Conservation (phyloP, 208 protist genomes). For the Acanthamoeba polyphaga region DNA sequence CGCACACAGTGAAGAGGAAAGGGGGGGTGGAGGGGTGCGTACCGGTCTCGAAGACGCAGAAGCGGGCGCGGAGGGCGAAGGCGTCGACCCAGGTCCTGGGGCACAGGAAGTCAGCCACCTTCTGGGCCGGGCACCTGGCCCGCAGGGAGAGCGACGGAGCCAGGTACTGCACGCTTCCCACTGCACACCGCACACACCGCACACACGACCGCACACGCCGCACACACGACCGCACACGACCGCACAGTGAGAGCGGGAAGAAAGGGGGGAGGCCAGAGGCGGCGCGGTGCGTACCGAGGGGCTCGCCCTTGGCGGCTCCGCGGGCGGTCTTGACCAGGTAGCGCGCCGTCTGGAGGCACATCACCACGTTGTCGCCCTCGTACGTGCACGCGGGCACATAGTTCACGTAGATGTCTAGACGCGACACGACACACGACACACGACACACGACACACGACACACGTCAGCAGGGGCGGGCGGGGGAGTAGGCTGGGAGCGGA, state of each 20-base stretch:
- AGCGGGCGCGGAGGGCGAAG: slow-evolving; percentile 5
- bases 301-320: not conserved
- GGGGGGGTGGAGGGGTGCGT: no score
- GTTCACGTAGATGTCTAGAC: not conserved
- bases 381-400: slow-evolving; percentile 60
- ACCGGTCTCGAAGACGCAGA: not conserved
- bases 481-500: no score
- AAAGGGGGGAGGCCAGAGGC: not conserved
- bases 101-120: not conserved
- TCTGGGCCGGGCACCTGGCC: not conserved
- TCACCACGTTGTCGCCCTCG: slow-evolving; percentile 75
- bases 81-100: not conserved
- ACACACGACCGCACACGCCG: no score
- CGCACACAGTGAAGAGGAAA: not conserved
- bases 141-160: not conserved
- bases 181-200: not conserved
- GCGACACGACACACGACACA: not conserved
- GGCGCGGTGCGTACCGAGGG: not conserved
- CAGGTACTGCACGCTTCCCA: slow-evolving; percentile 9
- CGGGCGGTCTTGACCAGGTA: slow-evolving; percentile 59
- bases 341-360: slow-evolving; percentile 68
- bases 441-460: not conserved
- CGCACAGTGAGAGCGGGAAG: not conserved
- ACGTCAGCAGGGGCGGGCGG: no score
- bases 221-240: no score